Evolutionary conservation across 75 land plant genomes (phyloP).

Genomic region (Picea glauca): DNA sequence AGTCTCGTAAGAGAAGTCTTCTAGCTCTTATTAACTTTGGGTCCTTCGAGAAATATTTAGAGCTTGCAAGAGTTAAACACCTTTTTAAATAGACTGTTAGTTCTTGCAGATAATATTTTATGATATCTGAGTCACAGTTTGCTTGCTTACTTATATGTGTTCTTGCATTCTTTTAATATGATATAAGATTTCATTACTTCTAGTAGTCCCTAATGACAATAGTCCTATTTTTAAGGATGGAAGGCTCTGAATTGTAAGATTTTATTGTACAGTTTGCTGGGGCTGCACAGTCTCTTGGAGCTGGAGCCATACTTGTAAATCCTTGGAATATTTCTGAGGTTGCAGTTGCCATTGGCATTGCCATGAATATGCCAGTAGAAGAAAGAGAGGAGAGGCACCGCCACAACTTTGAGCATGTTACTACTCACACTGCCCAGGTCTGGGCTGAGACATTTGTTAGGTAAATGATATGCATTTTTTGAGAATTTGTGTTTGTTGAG

Average conservation of each 20-base stretch:
- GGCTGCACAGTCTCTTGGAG: conserved; percentile 48
- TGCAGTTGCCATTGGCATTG: conserved; percentile 31
- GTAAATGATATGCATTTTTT: background rate
- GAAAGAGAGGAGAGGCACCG: conserved; percentile 40
- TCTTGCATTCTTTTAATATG: background rate
- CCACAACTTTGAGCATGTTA: conserved; percentile 44
- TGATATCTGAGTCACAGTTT: background rate
- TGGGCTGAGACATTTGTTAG: conserved; percentile 53
- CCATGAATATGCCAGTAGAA: conserved; percentile 28
- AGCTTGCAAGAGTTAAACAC: background rate
- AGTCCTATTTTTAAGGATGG: background rate
- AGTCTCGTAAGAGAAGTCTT: background rate
- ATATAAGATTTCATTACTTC: background rate
- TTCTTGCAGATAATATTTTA: background rate
- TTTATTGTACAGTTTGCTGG: conserved; percentile 35
- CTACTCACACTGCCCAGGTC: conserved; percentile 46
- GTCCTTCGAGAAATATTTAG: background rate
- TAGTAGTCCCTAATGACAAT: background rate
- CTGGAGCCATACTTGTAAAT: conserved; percentile 48
- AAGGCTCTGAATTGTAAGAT: background rate
- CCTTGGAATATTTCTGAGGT: conserved; percentile 50
- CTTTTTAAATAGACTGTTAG: background rate
- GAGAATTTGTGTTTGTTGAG: background rate
- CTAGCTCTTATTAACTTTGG: background rate
- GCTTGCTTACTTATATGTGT: background rate